Evolutionary conservation across 768 basidiomycete species (phyloP), one percentile per base, ranked within the genome.

Genomic region (Aureoboletus auriporus): DNA sequence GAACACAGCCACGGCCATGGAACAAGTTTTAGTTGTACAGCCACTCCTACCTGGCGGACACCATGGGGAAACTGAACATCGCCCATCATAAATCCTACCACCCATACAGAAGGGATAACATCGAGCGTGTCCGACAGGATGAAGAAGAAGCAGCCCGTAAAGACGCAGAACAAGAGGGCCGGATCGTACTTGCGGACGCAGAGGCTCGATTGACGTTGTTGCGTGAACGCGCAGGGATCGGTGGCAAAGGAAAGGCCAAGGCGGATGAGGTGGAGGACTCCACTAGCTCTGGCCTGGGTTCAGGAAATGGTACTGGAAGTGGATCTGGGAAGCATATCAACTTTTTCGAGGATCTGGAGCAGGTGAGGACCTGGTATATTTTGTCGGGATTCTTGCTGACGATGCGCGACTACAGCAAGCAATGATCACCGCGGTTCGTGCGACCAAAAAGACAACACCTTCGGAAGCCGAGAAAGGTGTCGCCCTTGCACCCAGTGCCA

Each of bases 1-100:
- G 20, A 4, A 23, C 20, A 23, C 20, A 23, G 20, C 20, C 20
- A 23, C 20, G 20, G 4, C 20, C 20, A 23, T 23, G 4, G n/a
- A 23, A 23, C 20, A 23, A 23, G 20, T 23, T 23, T n/a, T n/a
- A n/a, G n/a, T n/a, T n/a, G n/a, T n/a, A n/a, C n/a, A 43, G 17
- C 16, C 35, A 44, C 39, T 36, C 11, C 4, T 9, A n/a, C n/a
- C n/a, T 12, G 3, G 1, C 26, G 6, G 33, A 16, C 44, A 38
- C 13, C 30, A 90, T 90, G 89, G 89, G 87, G 26, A 89, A 89
- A 60, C 76, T 92, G 20, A 90, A 90, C 63, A 91, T 92, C 64
- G 89, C 89, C 11, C 89, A 92, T 65, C 89, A 91, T 73, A 93
- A 93, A 63, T 90, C 88, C 1, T 92, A 92, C 65, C 89, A 93